Conservation (phyloP, 192 early-diverging fungal genomes). For the Umbelopsis sp. region DNA sequence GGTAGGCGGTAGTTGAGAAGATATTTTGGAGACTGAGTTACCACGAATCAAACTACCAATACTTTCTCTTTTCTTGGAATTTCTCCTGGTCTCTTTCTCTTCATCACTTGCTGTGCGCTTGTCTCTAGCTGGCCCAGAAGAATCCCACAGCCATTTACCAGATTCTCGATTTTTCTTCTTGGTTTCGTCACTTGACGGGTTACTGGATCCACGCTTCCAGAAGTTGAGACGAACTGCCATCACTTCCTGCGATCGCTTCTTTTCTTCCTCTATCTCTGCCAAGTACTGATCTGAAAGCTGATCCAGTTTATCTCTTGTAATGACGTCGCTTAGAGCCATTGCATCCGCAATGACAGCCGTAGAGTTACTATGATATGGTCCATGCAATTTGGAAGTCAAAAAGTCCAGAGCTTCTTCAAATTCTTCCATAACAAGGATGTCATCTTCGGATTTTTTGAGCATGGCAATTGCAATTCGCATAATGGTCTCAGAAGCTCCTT, state of each 20-base stretch:
- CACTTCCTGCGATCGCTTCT: slow-evolving; percentile 49
- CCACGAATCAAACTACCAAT: neutral
- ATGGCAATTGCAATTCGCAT: slow-evolving; percentile 88
- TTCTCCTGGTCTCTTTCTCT: slow-evolving; percentile 46
- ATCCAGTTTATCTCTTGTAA: slow-evolving; percentile 73
- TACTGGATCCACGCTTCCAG: slow-evolving; percentile 63
- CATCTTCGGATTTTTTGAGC: slow-evolving; percentile 76
- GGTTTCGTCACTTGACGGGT: slow-evolving; percentile 54
- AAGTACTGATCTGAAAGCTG: slow-evolving; percentile 62
- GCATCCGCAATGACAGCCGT: slow-evolving; percentile 79
- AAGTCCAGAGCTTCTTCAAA: slow-evolving; percentile 85
- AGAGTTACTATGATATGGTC: slow-evolving; percentile 64
- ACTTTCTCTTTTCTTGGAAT: slow-evolving; percentile 22
- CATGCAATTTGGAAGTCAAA: slow-evolving; percentile 83
- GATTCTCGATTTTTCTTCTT: slow-evolving; percentile 46
- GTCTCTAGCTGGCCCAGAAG: slow-evolving; percentile 37
- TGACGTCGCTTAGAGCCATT: slow-evolving; percentile 61
- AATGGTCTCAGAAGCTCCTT: slow-evolving; percentile 89
- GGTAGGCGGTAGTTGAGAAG: slow-evolving; percentile 10
- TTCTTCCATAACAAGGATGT: slow-evolving; percentile 56
- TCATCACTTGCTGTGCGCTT: slow-evolving; percentile 25
- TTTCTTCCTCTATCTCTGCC: slow-evolving; percentile 49
- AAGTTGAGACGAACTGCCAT: slow-evolving; percentile 53
- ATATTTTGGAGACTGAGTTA: neutral
- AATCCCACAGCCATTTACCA: slow-evolving; percentile 45